Evolutionary conservation across 2,329 filamentous ascomycete genomes (phyloP).

Genomic region (Trichoderma oligosporum): DNA sequence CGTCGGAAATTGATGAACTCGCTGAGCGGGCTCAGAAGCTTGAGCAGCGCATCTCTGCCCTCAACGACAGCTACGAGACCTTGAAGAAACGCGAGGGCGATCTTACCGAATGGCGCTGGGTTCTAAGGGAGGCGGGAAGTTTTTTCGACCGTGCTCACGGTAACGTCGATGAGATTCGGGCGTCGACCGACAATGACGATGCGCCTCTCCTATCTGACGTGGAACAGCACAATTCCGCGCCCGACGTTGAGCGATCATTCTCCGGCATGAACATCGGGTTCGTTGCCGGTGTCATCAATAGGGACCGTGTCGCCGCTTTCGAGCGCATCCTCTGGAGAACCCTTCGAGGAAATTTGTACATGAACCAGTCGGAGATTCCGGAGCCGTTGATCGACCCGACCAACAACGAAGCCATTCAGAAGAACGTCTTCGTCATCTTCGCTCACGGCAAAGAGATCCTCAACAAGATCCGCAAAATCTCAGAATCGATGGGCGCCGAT

Average conservation of each 20-base stretch:
- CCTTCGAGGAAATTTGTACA: constrained; percentile 94
- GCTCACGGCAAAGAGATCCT: constrained; percentile 98
- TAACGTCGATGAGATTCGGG: constrained; percentile 92
- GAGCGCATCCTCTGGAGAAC: constrained; percentile 98
- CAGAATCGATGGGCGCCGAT: constrained; percentile 92
- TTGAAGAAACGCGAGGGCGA: constrained; percentile 97
- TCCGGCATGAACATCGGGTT: constrained; percentile 99
- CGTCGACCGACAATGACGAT: constrained; percentile 85
- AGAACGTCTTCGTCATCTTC: constrained; percentile 99
- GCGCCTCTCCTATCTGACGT: constrained; percentile 90
- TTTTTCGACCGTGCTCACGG: constrained; percentile 97
- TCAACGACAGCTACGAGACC: constrained; percentile 98
- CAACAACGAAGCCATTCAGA: constrained; percentile 87
- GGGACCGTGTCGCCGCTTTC: constrained; percentile 90
- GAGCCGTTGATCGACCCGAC: constrained; percentile 88
- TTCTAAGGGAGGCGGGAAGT: constrained; percentile 88
- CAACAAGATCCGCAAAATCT: constrained; percentile 98
- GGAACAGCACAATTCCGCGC: constrained; percentile 69
- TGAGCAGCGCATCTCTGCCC: constrained; percentile 82
- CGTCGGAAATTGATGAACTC: constrained; percentile 93
- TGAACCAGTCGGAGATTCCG: constrained; percentile 99
- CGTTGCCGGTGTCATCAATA: constrained; percentile 89
- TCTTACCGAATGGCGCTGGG: constrained; percentile 97
- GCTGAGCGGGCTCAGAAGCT: constrained; percentile 87
- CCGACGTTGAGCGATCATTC: constrained; percentile 78